These are phyloP conservation scores for Diaporthe longicolla DNA, from an alignment of 2,329 filamentous ascomycete genomes.

Conservation along the genomic window DNA sequence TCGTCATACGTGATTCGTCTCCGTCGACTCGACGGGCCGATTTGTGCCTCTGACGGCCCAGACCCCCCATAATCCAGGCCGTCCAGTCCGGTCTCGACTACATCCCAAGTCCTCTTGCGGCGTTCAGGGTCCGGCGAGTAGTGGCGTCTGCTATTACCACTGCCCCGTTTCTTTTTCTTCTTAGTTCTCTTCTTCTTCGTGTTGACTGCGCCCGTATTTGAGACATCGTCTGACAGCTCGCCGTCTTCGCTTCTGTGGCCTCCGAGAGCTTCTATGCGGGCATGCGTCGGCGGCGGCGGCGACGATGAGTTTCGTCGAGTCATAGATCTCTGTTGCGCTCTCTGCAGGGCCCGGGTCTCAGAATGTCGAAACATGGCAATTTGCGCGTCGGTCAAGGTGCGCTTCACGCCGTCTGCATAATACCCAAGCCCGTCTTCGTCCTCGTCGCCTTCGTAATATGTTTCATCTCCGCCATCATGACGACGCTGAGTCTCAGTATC, in stretches of 20 bases:
- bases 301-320: conserved; percentile 31
- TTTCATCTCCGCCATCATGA: conserved; percentile 51
- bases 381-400: conserved; percentile 92
- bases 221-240: conserved; percentile 46
- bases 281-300: not conserved
- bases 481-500: conserved; percentile 47
- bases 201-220: conserved; percentile 46
- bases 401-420: conserved; percentile 88
- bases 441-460: conserved; percentile 55
- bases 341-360: conserved; percentile 81
- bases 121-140: conserved; percentile 71
- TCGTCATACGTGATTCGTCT: conserved; percentile 65
- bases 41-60: conserved; percentile 45
- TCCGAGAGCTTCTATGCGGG: conserved; percentile 21
- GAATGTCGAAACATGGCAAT: conserved; percentile 92
- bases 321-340: conserved; percentile 58
- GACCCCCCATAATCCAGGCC: conserved; percentile 72
- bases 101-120: conserved; percentile 77
- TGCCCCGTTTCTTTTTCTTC: conserved; percentile 52
- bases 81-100: conserved; percentile 73
- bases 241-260: conserved; percentile 42
- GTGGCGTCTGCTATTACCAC: conserved; percentile 55
- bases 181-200: conserved; percentile 52
- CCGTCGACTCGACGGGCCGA: conserved; percentile 54
- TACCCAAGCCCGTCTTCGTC: conserved; percentile 80